Conservation (phyloP, 257 asterid species). For the Penstemon newberryi region DNA sequence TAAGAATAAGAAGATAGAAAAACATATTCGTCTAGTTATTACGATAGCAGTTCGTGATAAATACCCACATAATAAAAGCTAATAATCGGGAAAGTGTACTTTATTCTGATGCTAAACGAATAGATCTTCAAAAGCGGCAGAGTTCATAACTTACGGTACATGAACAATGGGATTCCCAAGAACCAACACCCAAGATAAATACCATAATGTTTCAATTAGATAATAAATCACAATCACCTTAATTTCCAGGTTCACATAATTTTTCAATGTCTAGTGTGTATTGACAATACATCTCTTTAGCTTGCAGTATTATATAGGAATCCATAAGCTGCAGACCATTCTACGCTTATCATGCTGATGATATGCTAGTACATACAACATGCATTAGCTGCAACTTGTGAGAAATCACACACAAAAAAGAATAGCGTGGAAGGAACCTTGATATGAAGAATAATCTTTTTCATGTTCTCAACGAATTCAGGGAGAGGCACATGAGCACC, state of each 20-base stretch:
- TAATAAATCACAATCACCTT: background rate
- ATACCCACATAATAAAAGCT: no score
- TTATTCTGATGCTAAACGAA: background rate
- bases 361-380: background rate
- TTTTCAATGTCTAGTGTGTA: background rate
- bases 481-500: slow-evolving; percentile 70
- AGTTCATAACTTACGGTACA: background rate
- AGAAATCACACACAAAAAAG: background rate
- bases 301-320: background rate
- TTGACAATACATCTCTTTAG: background rate
- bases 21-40: background rate
- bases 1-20: background rate
- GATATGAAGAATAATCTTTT: slow-evolving; percentile 47
- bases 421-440: slow-evolving; percentile 39
- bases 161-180: background rate
- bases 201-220: background rate
- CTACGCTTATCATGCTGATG: background rate
- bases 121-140: background rate
- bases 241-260: background rate
- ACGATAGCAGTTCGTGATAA: background rate
- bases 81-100: no score
- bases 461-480: slow-evolving; percentile 61
- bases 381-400: background rate
- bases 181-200: background rate
- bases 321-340: no score